Base-by-base conservation (phyloP, 106 monocot species). In the Dendrobium huoshanense region DNA sequence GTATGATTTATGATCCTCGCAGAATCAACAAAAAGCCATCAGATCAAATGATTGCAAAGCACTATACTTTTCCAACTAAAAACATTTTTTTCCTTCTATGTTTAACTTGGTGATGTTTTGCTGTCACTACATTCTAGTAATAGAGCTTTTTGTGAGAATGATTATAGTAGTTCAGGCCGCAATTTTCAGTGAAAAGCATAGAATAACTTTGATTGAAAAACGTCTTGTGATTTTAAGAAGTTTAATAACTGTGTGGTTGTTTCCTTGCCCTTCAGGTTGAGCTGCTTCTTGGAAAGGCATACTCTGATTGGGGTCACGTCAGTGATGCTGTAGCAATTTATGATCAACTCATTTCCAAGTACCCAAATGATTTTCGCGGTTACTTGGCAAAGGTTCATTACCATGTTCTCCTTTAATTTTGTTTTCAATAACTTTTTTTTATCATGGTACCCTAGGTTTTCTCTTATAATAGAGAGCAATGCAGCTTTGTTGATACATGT, bases 301-400 rank as follows among this genome's bases (percentile, higher is more conserved):
- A 97, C 84, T 90, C 96, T 77, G 87, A 94, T 77, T 97, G 94
- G 96, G 94, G 90, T 45, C 94, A 90, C 82, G 77, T 92, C 1
- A 82, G 94, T 88, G 96, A 97, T 91, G 96, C 96, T 79, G 89
- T 97, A 24, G 72, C 94, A 82, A 90, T 97, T 58, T 97, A 94
- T 87, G 94, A 97, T 86, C 88, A 90, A 72, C 90, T 97, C 49
- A 97, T 97, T 29, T 87, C 84, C 45, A 83, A 83, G 59, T 80
- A 90, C 82, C 96, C 96, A 65, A 68, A 87, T 86, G 96, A 97
- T 81, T 97, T 97, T 77, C 90, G 96, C 33, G 94, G 90, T 47
- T 97, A 97, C 80, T 86, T 97, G 77, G 94, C 96, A 61, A 97
- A 97, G 92, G 96, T 97, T 18, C n/a, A 29, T 31, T 75, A 41